These are phyloP conservation scores for Malus fusca DNA, from an alignment of 306 rosid species.

Conservation along the genomic window DNA sequence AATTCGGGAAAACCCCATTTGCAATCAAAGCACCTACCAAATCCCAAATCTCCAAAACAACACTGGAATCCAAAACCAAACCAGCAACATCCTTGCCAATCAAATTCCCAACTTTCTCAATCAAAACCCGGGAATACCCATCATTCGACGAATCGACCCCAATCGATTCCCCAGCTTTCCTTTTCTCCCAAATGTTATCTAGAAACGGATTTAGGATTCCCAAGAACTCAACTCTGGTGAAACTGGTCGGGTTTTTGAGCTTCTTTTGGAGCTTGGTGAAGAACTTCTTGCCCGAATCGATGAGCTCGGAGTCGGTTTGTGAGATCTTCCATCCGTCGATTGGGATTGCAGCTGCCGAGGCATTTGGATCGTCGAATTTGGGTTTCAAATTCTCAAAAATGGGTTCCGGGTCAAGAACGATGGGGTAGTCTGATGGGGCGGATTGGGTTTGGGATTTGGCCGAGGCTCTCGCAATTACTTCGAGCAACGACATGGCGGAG, in stretches of 20 bases:
- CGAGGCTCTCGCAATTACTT: slow-evolving; percentile 48
- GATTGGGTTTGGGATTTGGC: slow-evolving; percentile 22
- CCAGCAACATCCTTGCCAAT: slow-evolving; percentile 46
- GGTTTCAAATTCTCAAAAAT: slow-evolving; percentile 42
- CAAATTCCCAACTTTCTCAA: slow-evolving; percentile 38
- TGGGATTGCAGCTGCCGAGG: slow-evolving; percentile 33
- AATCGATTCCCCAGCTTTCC: slow-evolving; percentile 32
- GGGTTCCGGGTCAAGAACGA: slow-evolving; percentile 59
- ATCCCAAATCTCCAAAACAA: slow-evolving; percentile 68
- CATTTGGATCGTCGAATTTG: slow-evolving; percentile 27
- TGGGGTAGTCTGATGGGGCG: slow-evolving; percentile 41
- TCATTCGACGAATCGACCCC: slow-evolving; percentile 23
- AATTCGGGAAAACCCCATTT: slow-evolving; percentile 40
- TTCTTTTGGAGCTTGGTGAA: slow-evolving; percentile 32
- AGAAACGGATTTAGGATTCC: slow-evolving; percentile 41
- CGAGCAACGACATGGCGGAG: slow-evolving; percentile 55
- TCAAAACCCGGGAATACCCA: slow-evolving; percentile 31
- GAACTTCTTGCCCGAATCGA: slow-evolving; percentile 46
- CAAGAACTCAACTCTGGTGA: slow-evolving; percentile 42
- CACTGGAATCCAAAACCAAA: slow-evolving; percentile 56
- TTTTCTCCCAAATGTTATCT: slow-evolving; percentile 27
- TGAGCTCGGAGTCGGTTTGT: slow-evolving; percentile 34
- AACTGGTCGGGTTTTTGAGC: slow-evolving; percentile 30
- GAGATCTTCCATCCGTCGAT: slow-evolving; percentile 60
- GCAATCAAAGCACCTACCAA: slow-evolving; percentile 55